A percentile compares a stretch with the other conserved stretches of the same genome.
These are phyloP conservation scores for Talaromyces stipitatus DNA, from an alignment of 495 filamentous ascomycete genomes.

Conservation along the genomic window DNA sequence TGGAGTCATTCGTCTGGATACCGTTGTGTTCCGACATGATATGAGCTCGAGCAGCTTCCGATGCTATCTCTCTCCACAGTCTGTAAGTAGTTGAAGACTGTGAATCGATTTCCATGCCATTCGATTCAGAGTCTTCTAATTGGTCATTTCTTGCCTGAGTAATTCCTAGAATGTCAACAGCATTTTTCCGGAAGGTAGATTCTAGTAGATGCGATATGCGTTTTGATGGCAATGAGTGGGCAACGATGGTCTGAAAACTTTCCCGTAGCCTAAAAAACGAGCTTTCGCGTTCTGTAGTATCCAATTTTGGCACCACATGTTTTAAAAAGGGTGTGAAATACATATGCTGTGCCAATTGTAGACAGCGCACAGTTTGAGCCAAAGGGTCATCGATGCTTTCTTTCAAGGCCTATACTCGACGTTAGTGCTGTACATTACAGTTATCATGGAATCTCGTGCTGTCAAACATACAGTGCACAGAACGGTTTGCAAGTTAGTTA, in stretches of 20 bases:
- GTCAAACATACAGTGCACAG: slow-evolving; percentile 27
- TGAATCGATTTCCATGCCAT: slow-evolving; percentile 33
- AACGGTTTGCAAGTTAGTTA: slow-evolving; percentile 30
- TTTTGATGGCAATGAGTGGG: slow-evolving; percentile 51
- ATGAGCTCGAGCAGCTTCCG: slow-evolving; percentile 15
- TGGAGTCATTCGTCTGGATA: slow-evolving; percentile 28
- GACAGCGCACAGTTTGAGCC: slow-evolving; percentile 28
- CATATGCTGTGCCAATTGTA: slow-evolving; percentile 36
- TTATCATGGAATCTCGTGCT: neutral
- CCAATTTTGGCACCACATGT: slow-evolving; percentile 28
- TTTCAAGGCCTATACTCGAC: neutral
- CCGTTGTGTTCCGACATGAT: slow-evolving; percentile 34
- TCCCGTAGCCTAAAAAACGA: slow-evolving; percentile 45
- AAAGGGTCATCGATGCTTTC: slow-evolving; percentile 21
- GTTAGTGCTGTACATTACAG: neutral
- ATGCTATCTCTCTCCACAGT: slow-evolving; percentile 26
- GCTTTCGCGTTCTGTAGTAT: slow-evolving; percentile 19
- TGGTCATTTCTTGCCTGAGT: slow-evolving; percentile 17
- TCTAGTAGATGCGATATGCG: slow-evolving; percentile 43
- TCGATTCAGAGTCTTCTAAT: slow-evolving; percentile 13
- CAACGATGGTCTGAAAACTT: slow-evolving; percentile 58
- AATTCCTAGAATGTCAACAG: slow-evolving; percentile 50
- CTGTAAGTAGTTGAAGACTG: slow-evolving; percentile 32
- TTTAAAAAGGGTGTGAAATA: slow-evolving; percentile 40
- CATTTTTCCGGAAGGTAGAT: slow-evolving; percentile 43